Evolutionary conservation across 108 stramenopile species (phyloP), one percentile per base, ranked within the genome.

Genomic region (Fragilaria crotonensis): DNA sequence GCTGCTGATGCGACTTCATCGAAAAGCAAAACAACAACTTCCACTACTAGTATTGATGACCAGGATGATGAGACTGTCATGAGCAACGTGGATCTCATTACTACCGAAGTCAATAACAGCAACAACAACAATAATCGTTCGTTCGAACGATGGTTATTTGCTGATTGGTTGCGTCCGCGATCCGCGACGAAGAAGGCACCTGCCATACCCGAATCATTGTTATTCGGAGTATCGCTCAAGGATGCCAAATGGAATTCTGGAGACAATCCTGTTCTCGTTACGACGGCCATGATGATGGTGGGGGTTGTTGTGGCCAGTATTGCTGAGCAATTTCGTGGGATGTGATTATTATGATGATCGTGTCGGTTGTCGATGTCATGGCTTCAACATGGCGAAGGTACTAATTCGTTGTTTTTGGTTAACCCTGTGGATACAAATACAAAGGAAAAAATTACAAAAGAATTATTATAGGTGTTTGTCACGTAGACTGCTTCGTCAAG

Each of bases 191-290:
- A 85, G 54, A 91, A 91, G 47, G 82, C 83, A 65, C 84, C 84
- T 5, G 90, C 90, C 2, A 36, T 91, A 2, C 89, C 89, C 0
- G 75, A 87, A 4, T n/a, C n/a, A n/a, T n/a, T n/a, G n/a, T n/a
- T n/a, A n/a, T n/a, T n/a, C n/a, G n/a, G n/a, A n/a, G n/a, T n/a
- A n/a, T n/a, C n/a, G n/a, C 50, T 91, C 32, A 87, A 81, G 57
- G 53, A 81, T 29, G 90, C 90, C 5, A 91, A 91, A 64, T 91
- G 90, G 86, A 91, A 91, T 54, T 85, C 83, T 19, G 90, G 90
- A 0, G 90, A 91, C 55, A 91, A 91, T 70, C 90, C 86, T 19
- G 84, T 87, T 4, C 54, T 87, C 18, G 90, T 78, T 1, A 81
- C 90, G 7, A 68, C 86, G 1, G 74, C 69, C 3, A 60, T 90